Evolutionary conservation across 208 protist genomes (phyloP).

Genomic region (Trypanosoma avium): DNA sequence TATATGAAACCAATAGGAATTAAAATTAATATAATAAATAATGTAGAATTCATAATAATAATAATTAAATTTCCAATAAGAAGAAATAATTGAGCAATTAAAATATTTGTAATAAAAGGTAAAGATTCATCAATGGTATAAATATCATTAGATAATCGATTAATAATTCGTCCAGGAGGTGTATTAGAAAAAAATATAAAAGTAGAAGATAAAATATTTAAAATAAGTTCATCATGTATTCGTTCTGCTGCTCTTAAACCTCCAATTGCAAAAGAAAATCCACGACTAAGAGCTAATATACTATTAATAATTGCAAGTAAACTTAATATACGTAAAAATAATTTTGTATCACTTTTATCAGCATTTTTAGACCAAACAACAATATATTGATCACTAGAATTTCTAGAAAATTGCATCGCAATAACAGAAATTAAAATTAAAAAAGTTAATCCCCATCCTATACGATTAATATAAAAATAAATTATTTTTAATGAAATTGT

Average conservation of each 20-base stretch:
- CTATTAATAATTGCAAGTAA: slow-evolving; percentile 24
- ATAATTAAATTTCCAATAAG: slow-evolving; percentile 32
- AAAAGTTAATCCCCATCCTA: slow-evolving; percentile 20
- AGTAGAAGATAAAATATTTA: slow-evolving; percentile 39
- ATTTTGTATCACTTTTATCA: slow-evolving; percentile 4
- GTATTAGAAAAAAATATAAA: slow-evolving; percentile 60
- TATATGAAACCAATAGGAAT: slow-evolving; percentile 47
- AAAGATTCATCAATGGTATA: slow-evolving; percentile 77
- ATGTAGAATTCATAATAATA: slow-evolving; percentile 29
- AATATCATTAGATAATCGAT: slow-evolving; percentile 79
- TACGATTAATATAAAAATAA: slow-evolving; percentile 18
- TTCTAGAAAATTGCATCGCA: slow-evolving; percentile 29
- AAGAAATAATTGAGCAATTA: slow-evolving; percentile 40
- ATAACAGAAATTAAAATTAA: slow-evolving; percentile 22
- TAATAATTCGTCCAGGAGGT: slow-evolving; percentile 69
- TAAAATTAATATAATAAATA: slow-evolving; percentile 36
- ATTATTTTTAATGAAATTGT: slow-evolving; percentile 23
- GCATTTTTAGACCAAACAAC: slow-evolving; percentile 26
- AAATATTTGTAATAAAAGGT: slow-evolving; percentile 61
- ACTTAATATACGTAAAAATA: slow-evolving; percentile 19
- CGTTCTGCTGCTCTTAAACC: slow-evolving; percentile 33
- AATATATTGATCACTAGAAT: slow-evolving; percentile 31
- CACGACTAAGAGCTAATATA: slow-evolving; percentile 24
- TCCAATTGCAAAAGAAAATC: slow-evolving; percentile 33
- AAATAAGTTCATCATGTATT: slow-evolving; percentile 57